These are phyloP conservation scores for Eucalyptus melliodora DNA, from an alignment of 345 rosid genomes.

Conservation along the genomic window DNA sequence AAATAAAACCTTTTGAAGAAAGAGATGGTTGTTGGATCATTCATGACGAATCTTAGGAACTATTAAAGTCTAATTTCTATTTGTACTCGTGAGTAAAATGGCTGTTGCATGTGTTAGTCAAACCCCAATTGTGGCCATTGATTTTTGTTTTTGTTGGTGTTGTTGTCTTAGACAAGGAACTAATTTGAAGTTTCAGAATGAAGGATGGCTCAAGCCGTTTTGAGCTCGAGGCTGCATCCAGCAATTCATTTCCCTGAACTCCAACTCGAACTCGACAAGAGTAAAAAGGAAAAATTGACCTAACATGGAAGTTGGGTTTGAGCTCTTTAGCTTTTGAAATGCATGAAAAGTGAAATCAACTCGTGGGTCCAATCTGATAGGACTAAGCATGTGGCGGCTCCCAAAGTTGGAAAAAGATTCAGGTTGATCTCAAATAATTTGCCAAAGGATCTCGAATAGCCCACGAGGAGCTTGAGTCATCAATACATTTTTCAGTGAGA, in stretches of 20 bases:
- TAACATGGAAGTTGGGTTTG: neutral
- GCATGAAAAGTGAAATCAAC: neutral
- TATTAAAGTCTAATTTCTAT: neutral
- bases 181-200: neutral
- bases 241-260: neutral
- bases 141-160: neutral
- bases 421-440: neutral
- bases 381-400: neutral
- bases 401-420: neutral
- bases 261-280: neutral
- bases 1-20: neutral
- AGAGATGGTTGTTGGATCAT: neutral
- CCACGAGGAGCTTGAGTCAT: neutral
- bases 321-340: neutral
- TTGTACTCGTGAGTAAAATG: neutral
- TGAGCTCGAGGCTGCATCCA: neutral
- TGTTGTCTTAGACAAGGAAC: neutral
- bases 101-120: neutral
- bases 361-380: rapidly evolving
- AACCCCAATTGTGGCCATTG: neutral
- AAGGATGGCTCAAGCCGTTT: neutral
- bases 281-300: neutral
- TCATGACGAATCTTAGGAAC: neutral
- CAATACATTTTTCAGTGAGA: neutral
- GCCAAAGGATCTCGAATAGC: neutral